These are phyloP conservation scores for Helminthosporium solani DNA, from an alignment of 2,329 filamentous ascomycete genomes.

Conservation along the genomic window DNA sequence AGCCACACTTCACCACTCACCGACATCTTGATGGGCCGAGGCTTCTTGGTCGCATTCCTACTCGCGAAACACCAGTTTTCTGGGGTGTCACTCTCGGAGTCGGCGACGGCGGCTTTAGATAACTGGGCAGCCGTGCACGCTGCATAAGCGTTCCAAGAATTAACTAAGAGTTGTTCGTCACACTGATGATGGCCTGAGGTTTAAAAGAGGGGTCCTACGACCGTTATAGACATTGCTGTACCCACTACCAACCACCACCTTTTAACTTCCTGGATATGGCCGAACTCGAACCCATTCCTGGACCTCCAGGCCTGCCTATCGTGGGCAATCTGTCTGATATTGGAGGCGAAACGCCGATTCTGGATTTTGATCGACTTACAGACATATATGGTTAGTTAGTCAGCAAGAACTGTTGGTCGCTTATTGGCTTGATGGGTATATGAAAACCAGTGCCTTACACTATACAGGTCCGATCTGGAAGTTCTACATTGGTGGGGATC, in stretches of 20 bases:
- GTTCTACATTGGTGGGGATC: slow-evolving; percentile 30
- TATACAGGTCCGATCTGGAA: slow-evolving; percentile 35
- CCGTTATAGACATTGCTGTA: too few species aligned
- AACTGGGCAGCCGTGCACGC: slow-evolving; percentile 1
- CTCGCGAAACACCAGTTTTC: neutral
- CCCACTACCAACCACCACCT: neutral
- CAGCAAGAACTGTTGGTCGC: neutral
- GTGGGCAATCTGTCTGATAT: slow-evolving; percentile 67
- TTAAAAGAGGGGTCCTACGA: too few species aligned
- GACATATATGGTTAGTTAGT: slow-evolving; percentile 64
- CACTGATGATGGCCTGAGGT: too few species aligned
- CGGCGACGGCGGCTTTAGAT: slow-evolving; percentile 6
- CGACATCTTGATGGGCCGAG: slow-evolving; percentile 4
- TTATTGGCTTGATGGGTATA: slow-evolving; percentile 8
- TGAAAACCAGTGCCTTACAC: neutral
- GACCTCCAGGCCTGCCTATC: slow-evolving; percentile 63
- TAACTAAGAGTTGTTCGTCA: too few species aligned
- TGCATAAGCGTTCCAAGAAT: neutral
- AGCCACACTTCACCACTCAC: neutral
- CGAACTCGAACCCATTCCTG: slow-evolving; percentile 55
- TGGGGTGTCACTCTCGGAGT: slow-evolving; percentile 6
- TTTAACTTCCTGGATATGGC: neutral
- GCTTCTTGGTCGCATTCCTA: slow-evolving; percentile 1
- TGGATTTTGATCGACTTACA: slow-evolving; percentile 58
- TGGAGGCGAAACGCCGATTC: slow-evolving; percentile 57